Evolutionary conservation across 805 yeast species (phyloP).

Genomic region (Candida coquimbonensis): DNA sequence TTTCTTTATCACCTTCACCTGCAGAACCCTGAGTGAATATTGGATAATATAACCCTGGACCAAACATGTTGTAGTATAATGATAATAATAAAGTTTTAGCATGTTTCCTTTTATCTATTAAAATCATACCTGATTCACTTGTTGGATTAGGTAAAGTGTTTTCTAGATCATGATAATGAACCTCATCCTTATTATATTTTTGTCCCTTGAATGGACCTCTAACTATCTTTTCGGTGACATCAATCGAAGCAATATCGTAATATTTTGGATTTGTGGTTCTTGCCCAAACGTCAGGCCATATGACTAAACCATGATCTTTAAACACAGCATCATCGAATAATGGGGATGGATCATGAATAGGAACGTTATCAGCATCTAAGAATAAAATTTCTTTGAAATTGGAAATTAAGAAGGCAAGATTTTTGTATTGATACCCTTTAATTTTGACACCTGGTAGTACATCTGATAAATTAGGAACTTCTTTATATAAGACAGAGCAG

Average conservation of each 20-base stretch:
- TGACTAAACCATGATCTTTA: slow-evolving; percentile 35
- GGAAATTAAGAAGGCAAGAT: slow-evolving; percentile 60
- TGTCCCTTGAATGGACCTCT: slow-evolving; percentile 28
- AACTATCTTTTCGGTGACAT: slow-evolving; percentile 29
- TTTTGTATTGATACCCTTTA: slow-evolving; percentile 58
- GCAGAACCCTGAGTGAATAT: slow-evolving; percentile 61
- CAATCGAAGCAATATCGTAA: slow-evolving; percentile 42
- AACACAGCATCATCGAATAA: slow-evolving; percentile 39
- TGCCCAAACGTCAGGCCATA: slow-evolving; percentile 72
- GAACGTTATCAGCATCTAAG: slow-evolving; percentile 67
- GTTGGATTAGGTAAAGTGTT: slow-evolving; percentile 57
- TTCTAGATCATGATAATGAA: slow-evolving; percentile 46
- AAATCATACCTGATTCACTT: slow-evolving; percentile 57
- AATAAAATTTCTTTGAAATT: slow-evolving; percentile 62
- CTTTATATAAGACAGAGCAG: slow-evolving; percentile 57
- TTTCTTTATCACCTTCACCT: slow-evolving; percentile 71
- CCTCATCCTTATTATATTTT: slow-evolving; percentile 20
- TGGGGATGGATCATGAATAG: slow-evolving; percentile 51
- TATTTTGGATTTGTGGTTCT: slow-evolving; percentile 57
- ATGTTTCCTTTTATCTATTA: slow-evolving; percentile 50
- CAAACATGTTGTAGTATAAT: slow-evolving; percentile 52
- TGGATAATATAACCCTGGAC: slow-evolving; percentile 56
- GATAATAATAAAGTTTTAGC: slow-evolving; percentile 44
- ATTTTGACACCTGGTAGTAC: slow-evolving; percentile 37
- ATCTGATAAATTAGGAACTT: slow-evolving; percentile 43